Evolutionary conservation across 495 filamentous ascomycete species (phyloP), one percentile per base, ranked within the genome.

Genomic region (Trichocladium uniseriatum): DNA sequence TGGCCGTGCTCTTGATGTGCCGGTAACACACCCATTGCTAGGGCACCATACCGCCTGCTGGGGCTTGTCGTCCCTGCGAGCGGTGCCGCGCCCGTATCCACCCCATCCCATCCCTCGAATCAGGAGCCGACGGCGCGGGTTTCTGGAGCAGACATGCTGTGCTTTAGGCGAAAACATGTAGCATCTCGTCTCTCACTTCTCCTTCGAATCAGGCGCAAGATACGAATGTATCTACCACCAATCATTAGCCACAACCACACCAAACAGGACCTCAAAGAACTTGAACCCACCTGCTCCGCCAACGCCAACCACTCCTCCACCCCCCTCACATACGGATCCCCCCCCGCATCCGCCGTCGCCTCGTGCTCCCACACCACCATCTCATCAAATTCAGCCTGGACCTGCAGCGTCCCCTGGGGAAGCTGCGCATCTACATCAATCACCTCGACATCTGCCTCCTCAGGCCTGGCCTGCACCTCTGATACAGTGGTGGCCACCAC

Each of bases 321-420:
- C 0, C 78, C 76, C 58, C 73, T 70, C 13, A 80, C 64, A 64
- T 83, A 80, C 22, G 67, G 67, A 67, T 86, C 81, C 6, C 58
- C 64, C 6, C 42, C 63, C 4, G 62, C 65, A 36, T 79, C 75
- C 8, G 66, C 70, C 43, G 69, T 43, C 3, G 60, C 56, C 54
- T 83, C 84, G 67, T 96, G 92, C 0, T 76, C 84, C 91, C 91
- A 97, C 19, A 95, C 75, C 13, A 88, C 65, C 37, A 95, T 59
- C 18, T 86, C 75, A 13, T 89, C 79, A 63, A 97, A 96, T n/a
- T 73, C 69, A 37, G 80, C 77, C 55, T 86, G 76, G 1, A 83
- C 67, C 20, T 83, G 55, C 57, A 84, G 80, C 15, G 77, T 71
- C 2, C 78, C 76, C 14, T 79, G 73, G 27, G 41, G 32, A 9